Conservation (phyloP, 805 yeast species). For the Yarrowia bubula region DNA sequence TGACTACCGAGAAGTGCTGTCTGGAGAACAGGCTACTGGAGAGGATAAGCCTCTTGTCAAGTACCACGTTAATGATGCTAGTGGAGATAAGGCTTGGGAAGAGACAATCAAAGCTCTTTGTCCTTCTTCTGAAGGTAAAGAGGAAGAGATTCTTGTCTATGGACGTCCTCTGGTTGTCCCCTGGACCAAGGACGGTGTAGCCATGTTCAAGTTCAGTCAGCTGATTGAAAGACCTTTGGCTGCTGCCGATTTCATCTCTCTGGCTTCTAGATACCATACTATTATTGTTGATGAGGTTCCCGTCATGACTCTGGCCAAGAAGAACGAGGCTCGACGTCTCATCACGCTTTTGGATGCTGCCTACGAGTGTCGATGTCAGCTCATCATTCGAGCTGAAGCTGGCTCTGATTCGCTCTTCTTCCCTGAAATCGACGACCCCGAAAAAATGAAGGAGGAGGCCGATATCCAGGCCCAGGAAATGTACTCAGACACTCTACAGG, state of each 20-base stretch:
- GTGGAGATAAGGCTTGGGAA: slow-evolving; percentile 16
- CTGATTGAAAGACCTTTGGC: slow-evolving; percentile 59
- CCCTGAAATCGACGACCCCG: slow-evolving; percentile 46
- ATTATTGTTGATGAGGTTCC: slow-evolving; percentile 63
- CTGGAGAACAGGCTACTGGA: slow-evolving; percentile 31
- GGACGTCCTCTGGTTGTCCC: slow-evolving; percentile 54
- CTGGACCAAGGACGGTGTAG: slow-evolving; percentile 44
- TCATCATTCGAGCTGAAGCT: slow-evolving; percentile 52
- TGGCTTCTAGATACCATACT: slow-evolving; percentile 59
- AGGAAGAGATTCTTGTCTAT: slow-evolving; percentile 49
- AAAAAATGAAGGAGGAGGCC: slow-evolving; percentile 35
- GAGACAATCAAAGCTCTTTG: not conserved
- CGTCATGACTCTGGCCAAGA: slow-evolving; percentile 52
- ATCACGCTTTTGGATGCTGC: slow-evolving; percentile 67
- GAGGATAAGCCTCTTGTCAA: not conserved
- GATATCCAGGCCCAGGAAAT: slow-evolving; percentile 57
- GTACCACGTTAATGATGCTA: slow-evolving; percentile 13
- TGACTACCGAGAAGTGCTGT: slow-evolving; percentile 52
- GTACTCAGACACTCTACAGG: slow-evolving; percentile 63
- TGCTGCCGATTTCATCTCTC: slow-evolving; percentile 66
- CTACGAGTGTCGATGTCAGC: slow-evolving; percentile 63
- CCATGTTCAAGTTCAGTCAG: slow-evolving; percentile 51
- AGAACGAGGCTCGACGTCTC: slow-evolving; percentile 66
- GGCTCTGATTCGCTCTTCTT: slow-evolving; percentile 57
- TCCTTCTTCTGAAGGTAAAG: slow-evolving; percentile 6